Percentiles rank a stretch among this genome's conserved stretches.
Evolutionary conservation across 805 yeast genomes (phyloP).

Genomic region (Saccharomycopsis capsularis): DNA sequence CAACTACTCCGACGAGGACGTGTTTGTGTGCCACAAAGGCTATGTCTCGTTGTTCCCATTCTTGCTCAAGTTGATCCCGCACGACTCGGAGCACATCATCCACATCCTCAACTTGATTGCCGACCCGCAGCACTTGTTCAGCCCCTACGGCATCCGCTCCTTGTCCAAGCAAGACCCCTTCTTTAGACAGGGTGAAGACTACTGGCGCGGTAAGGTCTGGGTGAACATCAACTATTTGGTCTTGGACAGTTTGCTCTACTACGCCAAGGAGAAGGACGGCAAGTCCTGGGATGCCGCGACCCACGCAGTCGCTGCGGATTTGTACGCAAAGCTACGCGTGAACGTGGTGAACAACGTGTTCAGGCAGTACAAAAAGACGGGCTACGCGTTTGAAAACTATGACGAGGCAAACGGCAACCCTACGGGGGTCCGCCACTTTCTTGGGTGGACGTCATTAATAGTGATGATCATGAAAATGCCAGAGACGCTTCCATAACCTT

Average conservation of each 20-base stretch:
- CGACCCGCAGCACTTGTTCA: slow-evolving; percentile 71
- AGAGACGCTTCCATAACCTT: slow-evolving; percentile 29
- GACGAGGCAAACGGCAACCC: slow-evolving; percentile 69
- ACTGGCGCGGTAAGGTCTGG: slow-evolving; percentile 97
- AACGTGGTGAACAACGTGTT: slow-evolving; percentile 65
- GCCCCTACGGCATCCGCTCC: slow-evolving; percentile 73
- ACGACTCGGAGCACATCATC: slow-evolving; percentile 31
- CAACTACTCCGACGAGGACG: slow-evolving; percentile 62
- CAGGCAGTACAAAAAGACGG: slow-evolving; percentile 65
- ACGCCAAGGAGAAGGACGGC: slow-evolving; percentile 30
- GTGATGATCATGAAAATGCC: slow-evolving; percentile 82
- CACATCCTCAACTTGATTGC: slow-evolving; percentile 50
- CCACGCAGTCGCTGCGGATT: slow-evolving; percentile 32
- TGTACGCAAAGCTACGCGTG: slow-evolving; percentile 53
- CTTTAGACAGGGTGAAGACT: slow-evolving; percentile 72
- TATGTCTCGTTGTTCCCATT: slow-evolving; percentile 85
- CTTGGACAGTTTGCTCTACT: slow-evolving; percentile 61
- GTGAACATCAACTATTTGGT: slow-evolving; percentile 80
- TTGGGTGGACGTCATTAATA: slow-evolving; percentile 90
- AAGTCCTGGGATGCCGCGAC: slow-evolving; percentile 28
- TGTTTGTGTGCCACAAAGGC: slow-evolving; percentile 79
- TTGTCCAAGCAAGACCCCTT: slow-evolving; percentile 57
- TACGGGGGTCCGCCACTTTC: slow-evolving; percentile 78
- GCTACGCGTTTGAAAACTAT: slow-evolving; percentile 89
- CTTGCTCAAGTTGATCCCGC: slow-evolving; percentile 55